Conservation (phyloP, 2,329 filamentous ascomycete species). For the Ceratocystis lukuohia region DNA sequence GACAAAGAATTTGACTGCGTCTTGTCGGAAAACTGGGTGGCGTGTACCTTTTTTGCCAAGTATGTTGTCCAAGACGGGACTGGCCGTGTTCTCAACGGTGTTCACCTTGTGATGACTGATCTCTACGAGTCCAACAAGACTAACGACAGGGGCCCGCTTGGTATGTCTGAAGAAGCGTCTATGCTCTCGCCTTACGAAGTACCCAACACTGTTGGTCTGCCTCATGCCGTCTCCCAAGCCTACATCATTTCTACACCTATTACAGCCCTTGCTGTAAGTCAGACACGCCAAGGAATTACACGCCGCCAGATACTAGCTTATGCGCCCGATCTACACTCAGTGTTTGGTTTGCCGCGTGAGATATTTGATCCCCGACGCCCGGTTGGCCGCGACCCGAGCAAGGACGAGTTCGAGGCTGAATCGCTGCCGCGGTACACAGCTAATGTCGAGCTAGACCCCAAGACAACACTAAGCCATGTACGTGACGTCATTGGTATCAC, state of each 20-base stretch:
- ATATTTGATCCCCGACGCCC: conserved; percentile 78
- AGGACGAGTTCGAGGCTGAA: conserved; percentile 64
- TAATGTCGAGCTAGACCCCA: conserved; percentile 69
- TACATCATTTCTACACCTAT: conserved; percentile 73
- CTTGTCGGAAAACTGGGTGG: conserved; percentile 90
- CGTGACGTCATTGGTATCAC: conserved; percentile 67
- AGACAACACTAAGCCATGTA: conserved; percentile 65
- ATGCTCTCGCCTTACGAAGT: conserved; percentile 53
- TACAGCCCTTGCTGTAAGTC: conserved; percentile 65
- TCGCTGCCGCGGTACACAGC: conserved; percentile 66
- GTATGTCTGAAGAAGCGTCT: conserved; percentile 52
- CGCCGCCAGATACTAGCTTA: conserved; percentile 69
- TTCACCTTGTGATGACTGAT: conserved; percentile 75
- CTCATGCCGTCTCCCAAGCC: conserved; percentile 65
- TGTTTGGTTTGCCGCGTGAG: conserved; percentile 66
- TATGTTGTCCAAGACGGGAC: conserved; percentile 43
- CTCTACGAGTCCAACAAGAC: conserved; percentile 74
- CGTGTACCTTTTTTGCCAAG: conserved; percentile 62
- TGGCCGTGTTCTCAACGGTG: conserved; percentile 53
- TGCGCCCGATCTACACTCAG: conserved; percentile 56
- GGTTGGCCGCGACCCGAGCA: conserved; percentile 67
- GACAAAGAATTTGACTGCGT: conserved; percentile 60
- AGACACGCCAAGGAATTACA: conserved; percentile 85
- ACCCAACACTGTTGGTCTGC: conserved; percentile 44
- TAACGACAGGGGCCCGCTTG: conserved; percentile 74